Base-by-base conservation (phyloP, 1,284 basidiomycete genomes). In the Sphagnurus paluster region DNA sequence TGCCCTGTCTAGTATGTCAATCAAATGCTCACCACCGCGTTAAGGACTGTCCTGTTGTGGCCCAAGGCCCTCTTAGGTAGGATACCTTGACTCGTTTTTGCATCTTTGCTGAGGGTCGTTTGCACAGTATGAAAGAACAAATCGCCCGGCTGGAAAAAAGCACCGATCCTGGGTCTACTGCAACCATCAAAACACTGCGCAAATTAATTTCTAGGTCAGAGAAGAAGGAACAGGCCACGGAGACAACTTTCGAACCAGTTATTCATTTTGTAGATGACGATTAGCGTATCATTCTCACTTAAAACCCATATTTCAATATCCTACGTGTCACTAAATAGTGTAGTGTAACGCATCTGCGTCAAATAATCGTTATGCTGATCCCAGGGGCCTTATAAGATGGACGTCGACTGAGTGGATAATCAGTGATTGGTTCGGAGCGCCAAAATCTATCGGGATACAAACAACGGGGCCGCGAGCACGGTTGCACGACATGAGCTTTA, bases 1-100 rank as follows among this genome's bases (percentile, higher is more conserved):
- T 37, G 13, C 33, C 58, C 2, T 85, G 82, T 49, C 58, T 64
- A 5, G 64, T 82, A 25, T 86, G 83, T 47, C 61, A 57, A 32
- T 58, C 56, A 28, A 53, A 64, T 4, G 65, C 71, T 26, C 59
- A 65, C 54, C 51, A 65, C 56, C 52, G 71, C 14, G 52, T 77
- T 11, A 71, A 76, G 53, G 67, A 73, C 16, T 87, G 84, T 58
- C 74, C 78, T n/a, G 54, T 73, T 20, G 70, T 81, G 3, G 53
- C 52, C 7, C 62, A 67, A 49, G 82, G 82, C 6, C 67, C 75
- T 1, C 61, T 66, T 46, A 80, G 76, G 84, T 84, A 52, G 35
- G 64, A 25, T 46, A 28, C 36, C n/a, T 7, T 46, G 19, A 42
- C 14, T 16, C 25, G 43, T 28, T 38, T 10, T 19, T 11, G 42